Evolutionary conservation across 805 yeast species (phyloP).

Genomic region (Saccharomycopsis javanensis): DNA sequence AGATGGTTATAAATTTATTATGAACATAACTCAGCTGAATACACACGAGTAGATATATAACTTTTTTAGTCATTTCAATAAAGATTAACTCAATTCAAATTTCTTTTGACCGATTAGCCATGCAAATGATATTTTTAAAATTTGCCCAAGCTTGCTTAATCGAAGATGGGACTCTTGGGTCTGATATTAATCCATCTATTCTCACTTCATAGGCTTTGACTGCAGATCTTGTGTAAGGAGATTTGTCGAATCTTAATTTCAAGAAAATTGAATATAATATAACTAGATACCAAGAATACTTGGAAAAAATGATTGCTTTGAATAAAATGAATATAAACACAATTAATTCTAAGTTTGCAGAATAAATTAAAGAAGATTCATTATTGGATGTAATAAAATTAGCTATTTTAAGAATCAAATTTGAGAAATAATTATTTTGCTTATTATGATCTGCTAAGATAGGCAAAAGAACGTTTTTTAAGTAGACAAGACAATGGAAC

Average conservation of each 20-base stretch:
- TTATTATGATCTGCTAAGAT: slow-evolving; percentile 25
- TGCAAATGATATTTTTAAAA: slow-evolving; percentile 27
- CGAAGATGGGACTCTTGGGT: slow-evolving; percentile 43
- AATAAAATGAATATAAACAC: slow-evolving; percentile 35
- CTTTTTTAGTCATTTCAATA: neutral
- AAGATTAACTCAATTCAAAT: neutral
- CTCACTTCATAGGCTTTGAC: slow-evolving; percentile 63
- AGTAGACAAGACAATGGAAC: slow-evolving; percentile 73
- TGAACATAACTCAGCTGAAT: neutral
- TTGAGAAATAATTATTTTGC: slow-evolving; percentile 21
- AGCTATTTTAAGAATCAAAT: slow-evolving; percentile 18
- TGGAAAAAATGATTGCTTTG: slow-evolving; percentile 50
- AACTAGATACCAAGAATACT: slow-evolving; percentile 52
- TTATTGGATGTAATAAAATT: slow-evolving; percentile 43
- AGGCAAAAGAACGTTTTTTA: slow-evolving; percentile 59
- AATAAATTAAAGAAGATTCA: slow-evolving; percentile 47
- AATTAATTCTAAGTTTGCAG: slow-evolving; percentile 49
- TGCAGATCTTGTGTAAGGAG: slow-evolving; percentile 59
- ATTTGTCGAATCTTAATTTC: slow-evolving; percentile 68
- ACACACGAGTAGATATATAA: neutral
- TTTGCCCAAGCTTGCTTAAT: slow-evolving; percentile 42
- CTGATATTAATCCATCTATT: slow-evolving; percentile 44
- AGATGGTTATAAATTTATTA: neutral
- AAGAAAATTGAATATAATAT: slow-evolving; percentile 51
- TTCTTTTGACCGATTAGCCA: neutral